A percentile compares a stretch with the other conserved stretches of the same genome.
Evolutionary conservation across 306 rosid species (phyloP).

Genomic region (Lupinus albus): DNA sequence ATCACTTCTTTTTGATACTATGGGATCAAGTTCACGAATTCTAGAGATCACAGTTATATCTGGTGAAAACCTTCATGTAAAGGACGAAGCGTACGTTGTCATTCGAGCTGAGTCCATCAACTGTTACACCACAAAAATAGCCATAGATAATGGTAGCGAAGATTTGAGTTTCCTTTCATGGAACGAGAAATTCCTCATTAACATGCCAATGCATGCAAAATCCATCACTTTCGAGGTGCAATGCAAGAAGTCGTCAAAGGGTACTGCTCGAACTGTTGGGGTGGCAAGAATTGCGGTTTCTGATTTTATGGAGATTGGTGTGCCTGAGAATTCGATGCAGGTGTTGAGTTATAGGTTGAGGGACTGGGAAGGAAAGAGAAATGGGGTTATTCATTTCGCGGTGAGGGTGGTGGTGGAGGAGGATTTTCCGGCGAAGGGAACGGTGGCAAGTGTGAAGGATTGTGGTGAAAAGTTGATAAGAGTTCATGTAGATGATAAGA

Average conservation of each 20-base stretch:
- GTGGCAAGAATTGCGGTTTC: slow-evolving; percentile 49
- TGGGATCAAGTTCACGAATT: slow-evolving; percentile 21
- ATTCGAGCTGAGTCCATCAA: slow-evolving; percentile 42
- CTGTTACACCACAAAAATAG: slow-evolving; percentile 40
- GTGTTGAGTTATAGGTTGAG: slow-evolving; percentile 61
- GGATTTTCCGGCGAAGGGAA: not conserved
- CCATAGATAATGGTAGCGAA: slow-evolving; percentile 17
- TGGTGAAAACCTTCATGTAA: slow-evolving; percentile 40
- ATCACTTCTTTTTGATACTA: not conserved
- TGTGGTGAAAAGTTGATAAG: not conserved
- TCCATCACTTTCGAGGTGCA: slow-evolving; percentile 52
- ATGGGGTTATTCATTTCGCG: slow-evolving; percentile 59
- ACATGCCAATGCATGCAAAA: slow-evolving; percentile 48
- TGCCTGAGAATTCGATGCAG: slow-evolving; percentile 44
- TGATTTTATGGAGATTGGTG: slow-evolving; percentile 34
- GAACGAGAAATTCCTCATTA: slow-evolving; percentile 51
- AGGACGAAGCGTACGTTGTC: slow-evolving; percentile 45
- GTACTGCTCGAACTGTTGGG: slow-evolving; percentile 37
- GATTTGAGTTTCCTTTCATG: slow-evolving; percentile 39
- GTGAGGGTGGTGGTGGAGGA: slow-evolving; percentile 44
- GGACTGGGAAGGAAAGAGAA: slow-evolving; percentile 51
- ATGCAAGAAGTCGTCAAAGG: slow-evolving; percentile 41
- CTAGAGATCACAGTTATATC: slow-evolving; percentile 59
- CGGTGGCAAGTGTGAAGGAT: not conserved
- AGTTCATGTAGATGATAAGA: not conserved